Percentiles rank a stretch among this genome's conserved stretches.
Conservation (phyloP, 352 stramenopile species). For the Pythium grandisporangium region DNA sequence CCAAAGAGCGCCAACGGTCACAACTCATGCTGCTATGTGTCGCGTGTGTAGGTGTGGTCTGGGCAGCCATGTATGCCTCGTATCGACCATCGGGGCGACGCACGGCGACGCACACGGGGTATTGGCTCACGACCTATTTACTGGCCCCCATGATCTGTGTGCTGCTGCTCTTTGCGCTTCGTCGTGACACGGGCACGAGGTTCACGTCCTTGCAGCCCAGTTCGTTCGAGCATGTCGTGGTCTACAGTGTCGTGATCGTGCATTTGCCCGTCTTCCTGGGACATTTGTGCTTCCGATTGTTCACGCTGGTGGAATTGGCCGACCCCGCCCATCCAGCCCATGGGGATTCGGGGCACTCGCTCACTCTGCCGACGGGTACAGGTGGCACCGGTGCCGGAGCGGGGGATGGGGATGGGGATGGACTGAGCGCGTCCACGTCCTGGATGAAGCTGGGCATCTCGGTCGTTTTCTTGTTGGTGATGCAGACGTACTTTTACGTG, state of each 20-base stretch:
- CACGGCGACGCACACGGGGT: slow-evolving; percentile 14
- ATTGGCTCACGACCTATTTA: slow-evolving; percentile 61
- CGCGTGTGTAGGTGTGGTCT: slow-evolving; percentile 27
- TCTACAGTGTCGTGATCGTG: slow-evolving; percentile 67
- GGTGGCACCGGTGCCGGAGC: too few relatives aligned
- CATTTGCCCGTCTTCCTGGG: slow-evolving; percentile 76
- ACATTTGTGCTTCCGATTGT: slow-evolving; percentile 70
- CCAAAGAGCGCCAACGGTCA: slow-evolving; percentile 1
- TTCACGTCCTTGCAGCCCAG: slow-evolving; percentile 18
- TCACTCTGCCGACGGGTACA: too few relatives aligned
- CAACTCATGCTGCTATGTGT: slow-evolving; percentile 36
- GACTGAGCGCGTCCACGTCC: slow-evolving; percentile 24
- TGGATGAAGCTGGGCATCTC: slow-evolving; percentile 73
- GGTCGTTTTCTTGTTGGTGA: slow-evolving; percentile 62
- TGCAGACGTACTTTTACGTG: slow-evolving; percentile 83
- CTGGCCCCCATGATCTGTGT: slow-evolving; percentile 52
- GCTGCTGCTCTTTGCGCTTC: slow-evolving; percentile 40
- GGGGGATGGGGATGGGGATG: slow-evolving; percentile 5
- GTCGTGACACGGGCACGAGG: slow-evolving; percentile 2
- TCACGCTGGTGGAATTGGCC: slow-evolving; percentile 39
- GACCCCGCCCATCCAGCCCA: slow-evolving; percentile 13
- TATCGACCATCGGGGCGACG: slow-evolving; percentile 41
- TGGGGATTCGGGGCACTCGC: slow-evolving; percentile 6
- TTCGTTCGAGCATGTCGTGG: slow-evolving; percentile 58
- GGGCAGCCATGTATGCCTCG: slow-evolving; percentile 62